These are phyloP conservation scores for Vitis hybrid DNA, from an alignment of 177 flowering plant genomes.

Conservation along the genomic window DNA sequence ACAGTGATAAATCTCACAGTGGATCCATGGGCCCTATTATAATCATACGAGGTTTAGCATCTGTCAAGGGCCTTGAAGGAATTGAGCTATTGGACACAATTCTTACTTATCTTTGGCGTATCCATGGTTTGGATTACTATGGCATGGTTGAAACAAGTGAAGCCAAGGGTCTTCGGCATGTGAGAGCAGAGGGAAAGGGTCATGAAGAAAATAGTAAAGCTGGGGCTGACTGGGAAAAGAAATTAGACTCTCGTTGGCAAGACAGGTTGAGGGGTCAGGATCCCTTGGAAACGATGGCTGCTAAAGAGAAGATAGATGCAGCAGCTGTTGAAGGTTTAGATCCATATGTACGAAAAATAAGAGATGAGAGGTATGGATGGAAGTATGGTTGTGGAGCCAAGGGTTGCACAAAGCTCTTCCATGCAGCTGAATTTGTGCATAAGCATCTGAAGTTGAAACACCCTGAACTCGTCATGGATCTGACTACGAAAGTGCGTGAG, in stretches of 20 bases:
- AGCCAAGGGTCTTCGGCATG: conserved; percentile 87
- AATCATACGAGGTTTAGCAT: conserved; percentile 74
- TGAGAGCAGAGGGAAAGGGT: conserved; percentile 74
- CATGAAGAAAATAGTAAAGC: conserved; percentile 39
- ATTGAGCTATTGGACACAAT: conserved; percentile 89
- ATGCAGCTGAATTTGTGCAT: conserved; percentile 84
- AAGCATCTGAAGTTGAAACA: conserved; percentile 94
- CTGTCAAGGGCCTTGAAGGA: conserved; percentile 97
- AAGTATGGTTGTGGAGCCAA: conserved; percentile 98
- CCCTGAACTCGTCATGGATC: conserved; percentile 78
- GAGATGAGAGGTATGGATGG: conserved; percentile 99
- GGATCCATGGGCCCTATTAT: conserved; percentile 86
- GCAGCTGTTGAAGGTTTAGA: conserved; percentile 85
- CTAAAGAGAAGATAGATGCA: conserved; percentile 93
- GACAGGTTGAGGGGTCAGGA: conserved; percentile 81
- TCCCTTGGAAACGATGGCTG: conserved; percentile 90
- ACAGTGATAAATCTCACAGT: conserved; percentile 69
- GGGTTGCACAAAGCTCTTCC: conserved; percentile 89
- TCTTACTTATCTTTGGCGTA: conserved; percentile 87
- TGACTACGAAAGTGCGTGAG: conserved; percentile 90
- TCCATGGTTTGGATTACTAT: conserved; percentile 96
- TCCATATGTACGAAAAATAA: conserved; percentile 90
- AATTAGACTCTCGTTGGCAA: conserved; percentile 84
- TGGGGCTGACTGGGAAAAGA: conserved; percentile 86
- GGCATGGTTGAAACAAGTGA: conserved; percentile 81